Base-by-base conservation (phyloP, 257 asterid genomes). In the Petunia axillaris region DNA sequence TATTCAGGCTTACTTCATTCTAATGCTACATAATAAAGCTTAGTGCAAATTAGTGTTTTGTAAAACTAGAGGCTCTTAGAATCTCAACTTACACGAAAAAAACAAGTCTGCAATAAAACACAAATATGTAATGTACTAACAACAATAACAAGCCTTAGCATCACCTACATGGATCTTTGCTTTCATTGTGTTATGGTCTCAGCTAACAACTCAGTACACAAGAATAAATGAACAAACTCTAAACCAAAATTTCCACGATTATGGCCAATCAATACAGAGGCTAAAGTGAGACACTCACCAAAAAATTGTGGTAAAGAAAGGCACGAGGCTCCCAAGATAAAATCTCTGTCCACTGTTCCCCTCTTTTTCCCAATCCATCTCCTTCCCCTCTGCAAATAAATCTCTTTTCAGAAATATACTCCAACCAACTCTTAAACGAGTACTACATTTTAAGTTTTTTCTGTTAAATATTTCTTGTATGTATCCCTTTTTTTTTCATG, bases 271-370 rank as follows among this genome's bases (percentile, higher is more conserved):
- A 68, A 70, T 10, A 63, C 58, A n/a, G 52, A 40, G 39, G 8
- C 35, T 15, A 3, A 8, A 9, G 15, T 1, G 16, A 62, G 6
- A 78, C 37, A 14, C 89, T 85, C 80, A 91, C 97, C 97, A 93
- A 85, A 79, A 93, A 93, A 88, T 91, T 90, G 82, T 93, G 97
- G 83, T 90, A 91, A 64, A 91, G 4, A 79, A 86, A 93, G 58
- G 97, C 97, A 80, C 97, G 85, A 4, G 97, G 97, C 87, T 93
- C 91, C 95, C 94, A 93, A 14, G 97, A 89, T 5, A 93, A 87
- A 78, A 93, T 76, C 83, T 93, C 93, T 36, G 90, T 85, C 97
- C 97, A 93, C 79, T 90, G 93, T 4, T 90, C 91, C 11, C 84
- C 87, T 83, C 89, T 87, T 77, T 84, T 83, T 39, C 89, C 94